phyloP scores from a whole-genome alignment of 345 rosid species.

The Eucalyptus camaldulensis region DNA sequence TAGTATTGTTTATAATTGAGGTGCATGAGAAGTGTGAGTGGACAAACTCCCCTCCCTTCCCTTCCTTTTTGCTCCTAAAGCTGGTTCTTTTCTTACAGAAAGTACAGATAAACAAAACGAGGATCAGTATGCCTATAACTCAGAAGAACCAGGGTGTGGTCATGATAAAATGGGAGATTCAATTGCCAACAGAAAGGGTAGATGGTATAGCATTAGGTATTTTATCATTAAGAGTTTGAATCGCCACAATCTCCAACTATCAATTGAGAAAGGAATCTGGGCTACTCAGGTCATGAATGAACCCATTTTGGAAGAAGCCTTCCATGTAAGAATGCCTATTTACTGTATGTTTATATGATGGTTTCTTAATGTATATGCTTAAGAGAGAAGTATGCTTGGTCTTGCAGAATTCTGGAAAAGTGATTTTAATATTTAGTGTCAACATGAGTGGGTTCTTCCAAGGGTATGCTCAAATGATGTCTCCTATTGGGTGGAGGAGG shows the following conservation, averaged over 20 bases:
- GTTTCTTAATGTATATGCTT: constrained; percentile 1
- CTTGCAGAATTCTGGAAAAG: constrained; percentile 78
- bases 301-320: constrained; percentile 91
- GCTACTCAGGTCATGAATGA: constrained; percentile 99
- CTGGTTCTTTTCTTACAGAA: constrained; percentile 31
- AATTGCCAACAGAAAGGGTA: constrained; percentile 18
- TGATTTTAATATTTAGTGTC: constrained; percentile 83
- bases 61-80: neutral
- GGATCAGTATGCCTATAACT: constrained; percentile 29
- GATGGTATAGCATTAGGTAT: constrained; percentile 53
- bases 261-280: constrained; percentile 84
- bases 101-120: constrained; percentile 49
- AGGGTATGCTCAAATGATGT: constrained; percentile 97
- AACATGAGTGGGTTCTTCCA: constrained; percentile 99
- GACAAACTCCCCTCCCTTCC: neutral
- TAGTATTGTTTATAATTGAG: neutral
- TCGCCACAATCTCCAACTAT: constrained; percentile 63
- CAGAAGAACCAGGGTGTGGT: constrained; percentile 18
- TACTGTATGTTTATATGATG: neutral
- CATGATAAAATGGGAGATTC: constrained; percentile 25
- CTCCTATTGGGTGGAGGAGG: constrained; percentile 87
- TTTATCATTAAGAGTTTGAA: constrained; percentile 95
- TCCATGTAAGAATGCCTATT: constrained; percentile 47
- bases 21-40: neutral
- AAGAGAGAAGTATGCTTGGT: constrained; percentile 11